phyloP scores from a whole-genome alignment of 768 basidiomycete species.

The Xerocomus spinulosus region DNA sequence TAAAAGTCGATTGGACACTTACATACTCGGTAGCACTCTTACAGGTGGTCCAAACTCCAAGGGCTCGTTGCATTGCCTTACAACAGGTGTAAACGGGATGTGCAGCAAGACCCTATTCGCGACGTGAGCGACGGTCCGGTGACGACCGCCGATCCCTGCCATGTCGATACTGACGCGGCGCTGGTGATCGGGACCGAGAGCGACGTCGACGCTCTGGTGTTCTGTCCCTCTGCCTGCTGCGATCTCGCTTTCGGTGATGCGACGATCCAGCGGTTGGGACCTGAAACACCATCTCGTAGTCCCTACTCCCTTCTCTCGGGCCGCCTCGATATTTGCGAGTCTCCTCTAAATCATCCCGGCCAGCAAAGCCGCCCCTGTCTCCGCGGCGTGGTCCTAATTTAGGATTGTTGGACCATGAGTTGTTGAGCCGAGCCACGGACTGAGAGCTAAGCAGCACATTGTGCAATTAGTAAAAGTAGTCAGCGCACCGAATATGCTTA shows the following conservation, averaged over 20 bases:
- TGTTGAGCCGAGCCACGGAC: conserved; percentile 88
- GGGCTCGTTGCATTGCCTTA: conserved; percentile 4
- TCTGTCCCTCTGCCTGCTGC: conserved; percentile 49
- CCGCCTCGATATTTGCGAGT: conserved; percentile 59
- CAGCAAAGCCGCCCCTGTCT: conserved; percentile 52
- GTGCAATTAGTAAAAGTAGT: conserved; percentile 17
- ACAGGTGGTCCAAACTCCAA: too few species aligned
- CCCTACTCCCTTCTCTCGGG: conserved; percentile 26
- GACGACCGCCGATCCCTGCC: conserved; percentile 35
- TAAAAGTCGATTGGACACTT: too few species aligned
- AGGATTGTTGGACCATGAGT: conserved; percentile 73
- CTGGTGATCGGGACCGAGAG: conserved; percentile 24
- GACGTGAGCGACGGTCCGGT: conserved; percentile 32
- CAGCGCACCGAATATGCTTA: conserved; percentile 37
- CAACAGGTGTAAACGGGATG: conserved; percentile 23
- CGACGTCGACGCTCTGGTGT: conserved; percentile 21
- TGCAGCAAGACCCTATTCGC: too few species aligned
- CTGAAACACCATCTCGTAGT: conserved; percentile 85
- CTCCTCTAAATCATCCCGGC: conserved; percentile 69
- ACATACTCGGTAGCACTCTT: too few species aligned
- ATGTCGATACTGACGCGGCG: conserved; percentile 19
- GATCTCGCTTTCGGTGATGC: conserved; percentile 43
- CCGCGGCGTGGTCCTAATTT: conserved; percentile 41
- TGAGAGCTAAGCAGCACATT: conserved; percentile 61
- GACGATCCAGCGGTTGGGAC: conserved; percentile 39